A percentile compares a stretch with the other conserved stretches of the same genome.
Evolutionary conservation across 2,329 filamentous ascomycete genomes (phyloP).

Genomic region (Colletotrichum higginsianum): DNA sequence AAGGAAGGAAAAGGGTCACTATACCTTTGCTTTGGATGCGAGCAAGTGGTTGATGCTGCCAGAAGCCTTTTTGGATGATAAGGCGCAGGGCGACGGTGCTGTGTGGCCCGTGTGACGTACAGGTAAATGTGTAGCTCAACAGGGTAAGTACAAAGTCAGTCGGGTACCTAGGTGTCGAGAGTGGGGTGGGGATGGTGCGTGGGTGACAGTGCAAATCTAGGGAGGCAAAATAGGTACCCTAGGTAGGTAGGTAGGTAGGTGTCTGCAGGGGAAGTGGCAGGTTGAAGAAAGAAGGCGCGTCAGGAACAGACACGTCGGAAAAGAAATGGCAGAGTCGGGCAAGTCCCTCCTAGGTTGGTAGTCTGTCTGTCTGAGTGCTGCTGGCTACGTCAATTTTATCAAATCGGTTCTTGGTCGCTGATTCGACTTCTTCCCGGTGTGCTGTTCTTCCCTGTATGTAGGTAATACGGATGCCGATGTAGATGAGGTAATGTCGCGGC

Average conservation of each 20-base stretch:
- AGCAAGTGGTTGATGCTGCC: conserved; percentile 18
- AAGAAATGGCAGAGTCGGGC: not conserved
- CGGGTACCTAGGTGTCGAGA: not conserved
- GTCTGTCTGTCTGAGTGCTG: not conserved
- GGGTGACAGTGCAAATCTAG: not conserved
- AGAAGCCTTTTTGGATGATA: conserved; percentile 30
- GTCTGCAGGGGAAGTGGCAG: conserved; percentile 3
- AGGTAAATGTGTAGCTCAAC: conserved; percentile 11
- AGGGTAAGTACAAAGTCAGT: not conserved
- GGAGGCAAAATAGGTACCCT: not conserved
- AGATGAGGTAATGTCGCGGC: conserved; percentile 1
- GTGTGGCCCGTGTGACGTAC: not conserved
- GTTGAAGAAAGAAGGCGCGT: conserved; percentile 14
- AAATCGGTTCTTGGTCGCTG: not conserved
- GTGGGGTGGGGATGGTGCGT: not conserved
- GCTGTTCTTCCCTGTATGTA: not conserved
- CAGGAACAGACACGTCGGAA: not conserved
- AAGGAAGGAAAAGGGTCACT: not conserved
- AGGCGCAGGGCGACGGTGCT: conserved; percentile 31
- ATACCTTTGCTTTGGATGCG: conserved; percentile 16
- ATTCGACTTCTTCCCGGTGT: not conserved
- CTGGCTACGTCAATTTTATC: not conserved
- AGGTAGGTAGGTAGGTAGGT: not conserved
- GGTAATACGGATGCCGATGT: not conserved
- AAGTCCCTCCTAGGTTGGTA: too few relatives aligned